These are phyloP conservation scores for Apophysomyces ossiformis DNA, from an alignment of 371 early-diverging fungal genomes.

Conservation along the genomic window DNA sequence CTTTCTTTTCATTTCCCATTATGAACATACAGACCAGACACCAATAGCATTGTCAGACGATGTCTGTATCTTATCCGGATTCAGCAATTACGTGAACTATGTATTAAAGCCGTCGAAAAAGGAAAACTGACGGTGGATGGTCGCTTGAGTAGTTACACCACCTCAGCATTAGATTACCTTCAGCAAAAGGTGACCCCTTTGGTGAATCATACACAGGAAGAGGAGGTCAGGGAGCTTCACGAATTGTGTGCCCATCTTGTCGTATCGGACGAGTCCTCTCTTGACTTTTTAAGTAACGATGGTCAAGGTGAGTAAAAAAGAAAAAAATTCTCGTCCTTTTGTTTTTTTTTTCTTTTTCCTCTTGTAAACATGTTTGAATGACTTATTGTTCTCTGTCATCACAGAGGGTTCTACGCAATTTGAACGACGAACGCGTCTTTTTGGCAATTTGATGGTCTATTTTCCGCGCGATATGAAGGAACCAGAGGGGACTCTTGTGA, in stretches of 20 bases:
- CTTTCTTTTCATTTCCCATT: too few relatives aligned
- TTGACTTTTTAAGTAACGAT: neutral
- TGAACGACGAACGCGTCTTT: constrained; percentile 65
- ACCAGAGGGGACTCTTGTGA: constrained; percentile 75
- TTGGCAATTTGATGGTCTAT: constrained; percentile 70
- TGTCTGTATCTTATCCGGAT: constrained; percentile 68
- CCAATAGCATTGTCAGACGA: constrained; percentile 62
- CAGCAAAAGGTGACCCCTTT: constrained; percentile 64
- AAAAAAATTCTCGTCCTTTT: too few relatives aligned
- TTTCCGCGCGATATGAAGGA: constrained; percentile 85
- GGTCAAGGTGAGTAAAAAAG: neutral
- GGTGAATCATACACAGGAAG: constrained; percentile 68
- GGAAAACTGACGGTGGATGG: neutral
- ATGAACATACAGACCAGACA: constrained; percentile 54
- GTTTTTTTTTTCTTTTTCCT: too few relatives aligned
- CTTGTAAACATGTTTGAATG: too few relatives aligned
- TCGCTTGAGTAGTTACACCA: constrained; percentile 30
- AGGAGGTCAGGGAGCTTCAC: constrained; percentile 70
- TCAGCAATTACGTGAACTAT: constrained; percentile 73
- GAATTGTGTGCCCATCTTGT: constrained; percentile 66
- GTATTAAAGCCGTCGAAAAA: constrained; percentile 25
- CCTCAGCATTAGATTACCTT: constrained; percentile 71
- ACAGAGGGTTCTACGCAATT: constrained; percentile 17
- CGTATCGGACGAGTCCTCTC: constrained; percentile 15
- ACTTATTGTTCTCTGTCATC: neutral